Conservation (phyloP, 257 asterid genomes). For the Misopates orontium region DNA sequence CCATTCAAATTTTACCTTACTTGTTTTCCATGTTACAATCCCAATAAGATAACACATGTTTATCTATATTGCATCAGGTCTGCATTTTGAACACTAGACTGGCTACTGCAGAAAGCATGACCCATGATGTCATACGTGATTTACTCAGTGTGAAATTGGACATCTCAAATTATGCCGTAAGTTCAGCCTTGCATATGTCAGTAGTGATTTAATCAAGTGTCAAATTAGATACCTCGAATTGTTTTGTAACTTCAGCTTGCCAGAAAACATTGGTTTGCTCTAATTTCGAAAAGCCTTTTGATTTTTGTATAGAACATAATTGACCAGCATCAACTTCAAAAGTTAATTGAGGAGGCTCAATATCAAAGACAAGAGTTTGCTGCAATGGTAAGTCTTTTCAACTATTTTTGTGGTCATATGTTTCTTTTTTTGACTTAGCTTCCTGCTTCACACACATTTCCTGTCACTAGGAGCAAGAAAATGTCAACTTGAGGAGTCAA, state of each 20-base stretch:
- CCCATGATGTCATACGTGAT: conserved; percentile 93
- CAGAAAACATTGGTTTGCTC: conserved; percentile 13
- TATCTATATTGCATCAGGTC: conserved; percentile 47
- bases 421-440: neutral
- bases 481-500: conserved; percentile 51
- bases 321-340: conserved; percentile 74
- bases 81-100: conserved; percentile 72
- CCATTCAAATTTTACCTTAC: conserved; percentile 4
- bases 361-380: conserved; percentile 52
- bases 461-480: conserved; percentile 60
- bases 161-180: conserved; percentile 78
- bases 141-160: conserved; percentile 89
- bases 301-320: conserved; percentile 52
- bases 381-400: conserved; percentile 50
- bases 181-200: conserved; percentile 29
- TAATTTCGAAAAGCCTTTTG: conserved; percentile 12
- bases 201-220: too few relatives aligned
- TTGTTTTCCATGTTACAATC: conserved; percentile 11
- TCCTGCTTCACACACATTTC: conserved; percentile 29
- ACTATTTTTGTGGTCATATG: conserved; percentile 18
- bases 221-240: too few relatives aligned
- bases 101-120: conserved; percentile 89
- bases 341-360: conserved; percentile 73
- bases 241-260: neutral
- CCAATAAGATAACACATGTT: conserved; percentile 8